Evolutionary conservation across 495 filamentous ascomycete genomes (phyloP).

Genomic region (Penicillium ochrochloron): DNA sequence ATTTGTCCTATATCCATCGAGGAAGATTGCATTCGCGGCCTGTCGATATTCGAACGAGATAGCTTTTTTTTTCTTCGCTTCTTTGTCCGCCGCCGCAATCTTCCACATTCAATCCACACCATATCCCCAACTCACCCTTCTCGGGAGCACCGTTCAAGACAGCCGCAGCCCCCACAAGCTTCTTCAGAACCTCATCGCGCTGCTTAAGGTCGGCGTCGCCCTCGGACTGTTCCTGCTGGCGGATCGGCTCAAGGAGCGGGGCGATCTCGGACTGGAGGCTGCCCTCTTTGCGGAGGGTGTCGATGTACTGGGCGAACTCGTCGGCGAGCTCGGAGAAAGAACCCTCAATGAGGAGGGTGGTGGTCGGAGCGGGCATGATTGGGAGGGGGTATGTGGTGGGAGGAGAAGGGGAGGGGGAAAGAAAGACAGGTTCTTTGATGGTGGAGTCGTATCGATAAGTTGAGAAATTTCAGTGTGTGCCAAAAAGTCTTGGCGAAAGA

Average conservation of each 20-base stretch:
- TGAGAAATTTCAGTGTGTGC: constrained; percentile 55
- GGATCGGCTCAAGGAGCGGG: constrained; percentile 67
- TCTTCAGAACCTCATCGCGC: constrained; percentile 86
- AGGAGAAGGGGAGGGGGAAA: constrained; percentile 30
- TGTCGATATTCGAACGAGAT: constrained; percentile 25
- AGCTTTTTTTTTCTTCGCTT: constrained; percentile 20
- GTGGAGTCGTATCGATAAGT: constrained; percentile 51
- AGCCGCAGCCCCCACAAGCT: constrained; percentile 74
- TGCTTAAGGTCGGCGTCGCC: constrained; percentile 57
- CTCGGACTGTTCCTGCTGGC: constrained; percentile 53
- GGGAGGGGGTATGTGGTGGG: constrained; percentile 25
- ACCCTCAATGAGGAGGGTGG: constrained; percentile 86
- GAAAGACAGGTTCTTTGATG: constrained; percentile 42
- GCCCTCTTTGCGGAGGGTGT: constrained; percentile 63
- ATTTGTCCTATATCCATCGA: neutral
- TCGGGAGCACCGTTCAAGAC: constrained; percentile 82
- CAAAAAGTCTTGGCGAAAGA: constrained; percentile 49
- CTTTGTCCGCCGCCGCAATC: constrained; percentile 3
- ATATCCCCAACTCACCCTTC: constrained; percentile 61
- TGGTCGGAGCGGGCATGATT: constrained; percentile 57
- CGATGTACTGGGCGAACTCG: constrained; percentile 86
- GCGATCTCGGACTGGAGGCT: constrained; percentile 70
- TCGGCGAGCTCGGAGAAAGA: constrained; percentile 84
- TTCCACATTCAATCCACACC: constrained; percentile 10
- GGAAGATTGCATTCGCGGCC: neutral